Base-by-base conservation (phyloP, 2,329 filamentous ascomycete genomes). In the Monilinia polystroma region DNA sequence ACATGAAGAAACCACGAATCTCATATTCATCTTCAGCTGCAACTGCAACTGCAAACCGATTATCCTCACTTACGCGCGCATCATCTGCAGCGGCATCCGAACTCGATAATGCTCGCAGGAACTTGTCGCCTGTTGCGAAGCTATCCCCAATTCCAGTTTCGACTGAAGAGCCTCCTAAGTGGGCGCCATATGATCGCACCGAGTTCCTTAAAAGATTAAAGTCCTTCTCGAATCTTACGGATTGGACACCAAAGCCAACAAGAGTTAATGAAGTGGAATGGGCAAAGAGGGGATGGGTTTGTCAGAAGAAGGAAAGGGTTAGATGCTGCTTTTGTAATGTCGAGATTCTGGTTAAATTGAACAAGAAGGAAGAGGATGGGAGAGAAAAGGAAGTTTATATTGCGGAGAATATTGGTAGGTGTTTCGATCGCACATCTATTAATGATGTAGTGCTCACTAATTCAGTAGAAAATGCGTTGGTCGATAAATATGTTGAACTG, bases 211-310 rank as follows among this genome's bases (percentile, higher is more conserved):
- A 85, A 72, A 83, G 95, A 32, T 82, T 99, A 38, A 90, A 90
- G 68, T 96, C 92, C 0, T 99, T 96, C 76, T 90, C 94, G 75
- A 92, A 94, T 72, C 88, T 98, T 58, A 95, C 92, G 64, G 86
- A 90, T 76, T 99, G 94, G 94, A 90, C 91, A n/a, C 90, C 92
- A 0, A 98, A 98, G 77, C 93, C 95, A 0, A 86, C 93, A 63
- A 83, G 83, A 45, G 88, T 98, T 72, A 92, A 87, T 75, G 95
- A 98, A 79, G 88, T 97, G 10, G 90, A 93, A 77, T 99, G 95
- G 95, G 93, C 93, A 0, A 97, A 94, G 81, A 83, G 91, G 67
- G 94, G 94, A 0, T 99, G 95, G 94, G 83, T 89, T 4, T 97
- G 94, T 74, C 87, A 90, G 56, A 90, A 90, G 72, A 87, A 88